phyloP scores from a whole-genome alignment of 1,139 yeast species.

The Candida smagusa region DNA sequence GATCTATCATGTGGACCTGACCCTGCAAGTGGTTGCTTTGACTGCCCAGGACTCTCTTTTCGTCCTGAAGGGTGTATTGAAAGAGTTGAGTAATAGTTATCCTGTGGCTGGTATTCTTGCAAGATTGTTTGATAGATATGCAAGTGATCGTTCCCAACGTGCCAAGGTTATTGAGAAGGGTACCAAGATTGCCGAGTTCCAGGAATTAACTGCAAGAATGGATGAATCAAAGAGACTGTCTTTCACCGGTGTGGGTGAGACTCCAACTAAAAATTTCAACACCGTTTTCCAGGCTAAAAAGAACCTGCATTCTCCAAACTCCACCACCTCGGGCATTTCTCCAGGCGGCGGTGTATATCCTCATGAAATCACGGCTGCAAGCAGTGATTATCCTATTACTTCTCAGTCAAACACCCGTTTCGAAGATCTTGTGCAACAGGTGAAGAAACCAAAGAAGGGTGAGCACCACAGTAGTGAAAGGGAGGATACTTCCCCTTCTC shows the following conservation, averaged over 20 bases:
- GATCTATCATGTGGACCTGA: conserved; percentile 68
- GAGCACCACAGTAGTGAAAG: conserved; percentile 6
- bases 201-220: conserved; percentile 30
- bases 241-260: background rate
- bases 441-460: conserved; percentile 18
- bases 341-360: conserved; percentile 27
- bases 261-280: conserved; percentile 2
- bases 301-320: conserved; percentile 11
- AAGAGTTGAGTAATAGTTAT: conserved; percentile 48
- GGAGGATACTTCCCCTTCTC: conserved; percentile 38
- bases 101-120: conserved; percentile 43
- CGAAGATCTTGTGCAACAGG: conserved; percentile 33
- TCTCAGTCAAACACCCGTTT: conserved; percentile 14
- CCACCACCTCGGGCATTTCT: conserved; percentile 27
- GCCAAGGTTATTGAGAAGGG: conserved; percentile 44
- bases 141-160: conserved; percentile 43
- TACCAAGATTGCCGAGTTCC: conserved; percentile 36
- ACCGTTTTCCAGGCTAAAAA: conserved; percentile 2
- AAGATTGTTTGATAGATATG: conserved; percentile 45
- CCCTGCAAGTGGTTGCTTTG: conserved; percentile 52
- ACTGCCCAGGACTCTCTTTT: conserved; percentile 59
- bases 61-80: conserved; percentile 50
- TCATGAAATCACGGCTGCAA: conserved; percentile 5
- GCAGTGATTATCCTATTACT: background rate
- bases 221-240: conserved; percentile 12